Base-by-base conservation (phyloP, 108 stramenopile species). In the Fragilariopsis cylindrus region DNA sequence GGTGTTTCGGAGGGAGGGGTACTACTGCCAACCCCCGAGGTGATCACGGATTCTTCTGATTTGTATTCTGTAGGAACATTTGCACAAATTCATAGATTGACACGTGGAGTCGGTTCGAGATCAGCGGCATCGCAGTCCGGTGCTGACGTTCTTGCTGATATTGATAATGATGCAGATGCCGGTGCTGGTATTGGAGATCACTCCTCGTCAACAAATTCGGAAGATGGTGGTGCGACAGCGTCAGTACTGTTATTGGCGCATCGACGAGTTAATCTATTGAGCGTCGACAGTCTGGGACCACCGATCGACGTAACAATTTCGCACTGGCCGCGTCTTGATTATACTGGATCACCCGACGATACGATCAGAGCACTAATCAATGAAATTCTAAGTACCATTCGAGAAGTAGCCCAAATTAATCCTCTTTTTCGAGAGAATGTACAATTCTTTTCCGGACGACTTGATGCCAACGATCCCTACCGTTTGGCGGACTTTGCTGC, bases 401-500 rank as follows among this genome's bases (percentile, higher is more conserved):
- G 97, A 43, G 97, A 98, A 71, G 87, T 99, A 41, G 95, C 97
- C 9, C 92, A 96, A 63, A 65, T 90, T 54, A 98, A 98, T 76
- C 92, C 96, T 1, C 76, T 99, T 12, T 93, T 98, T 72, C 90
- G 95, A 52, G 98, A 99, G 73, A 95, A 96, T 69, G 87, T 98
- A 7, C 84, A 87, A 44, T 87, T 85, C 75, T 97, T 95, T 78
- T 90, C 92, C 21, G 85, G 88, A 79, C 81, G 91, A 40, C 73
- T 97, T 45, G 92, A 97, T 77, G 82, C 92, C 13, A 88, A 88
- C 73, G 95, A 99, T 90, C 97, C 98, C 0, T 98, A 93, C 83
- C 84, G 92, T 64, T 80, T 99, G 21, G 96, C 94, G 5, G 98
- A 99, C 70, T 97, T 99, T 83, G 97, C 96, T 5, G 96, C 98